Evolutionary conservation across 1,284 basidiomycete species (phyloP).

Genomic region (Melampsora larici-populina): DNA sequence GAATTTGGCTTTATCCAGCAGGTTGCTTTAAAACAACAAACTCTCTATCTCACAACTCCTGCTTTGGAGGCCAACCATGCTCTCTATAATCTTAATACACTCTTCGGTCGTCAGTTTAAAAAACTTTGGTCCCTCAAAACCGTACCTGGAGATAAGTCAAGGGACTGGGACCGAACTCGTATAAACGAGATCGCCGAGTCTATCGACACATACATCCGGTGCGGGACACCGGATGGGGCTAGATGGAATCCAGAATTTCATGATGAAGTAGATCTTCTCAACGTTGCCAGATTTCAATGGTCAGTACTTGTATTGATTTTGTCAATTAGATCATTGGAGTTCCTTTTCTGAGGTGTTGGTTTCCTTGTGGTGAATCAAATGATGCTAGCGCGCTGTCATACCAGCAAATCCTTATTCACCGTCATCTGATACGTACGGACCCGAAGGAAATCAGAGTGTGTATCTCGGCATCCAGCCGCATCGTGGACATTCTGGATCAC

Average conservation of each 20-base stretch:
- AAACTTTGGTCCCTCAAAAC: conserved; percentile 10
- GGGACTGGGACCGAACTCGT: background rate
- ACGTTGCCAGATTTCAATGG: background rate
- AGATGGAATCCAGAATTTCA: conserved; percentile 17
- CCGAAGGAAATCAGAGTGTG: conserved; percentile 4
- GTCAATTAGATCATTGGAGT: too few relatives aligned
- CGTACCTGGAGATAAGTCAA: background rate
- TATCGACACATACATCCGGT: background rate
- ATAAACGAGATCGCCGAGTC: conserved; percentile 2
- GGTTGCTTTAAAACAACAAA: background rate
- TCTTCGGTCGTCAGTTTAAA: background rate
- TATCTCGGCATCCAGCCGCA: background rate
- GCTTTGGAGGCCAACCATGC: background rate
- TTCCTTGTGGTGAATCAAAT: too few relatives aligned
- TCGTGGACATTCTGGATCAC: conserved; percentile 29
- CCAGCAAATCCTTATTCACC: conserved; percentile 13
- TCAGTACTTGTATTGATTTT: background rate
- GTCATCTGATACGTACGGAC: conserved; percentile 11
- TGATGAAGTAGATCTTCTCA: background rate
- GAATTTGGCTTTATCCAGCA: background rate
- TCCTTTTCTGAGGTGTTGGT: too few relatives aligned
- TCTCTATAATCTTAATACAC: background rate
- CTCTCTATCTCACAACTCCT: background rate
- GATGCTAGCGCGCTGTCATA: background rate
- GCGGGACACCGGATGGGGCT: background rate